These are phyloP conservation scores for Elsinoe necatrix DNA, from an alignment of 2,329 filamentous ascomycete genomes.

Conservation along the genomic window DNA sequence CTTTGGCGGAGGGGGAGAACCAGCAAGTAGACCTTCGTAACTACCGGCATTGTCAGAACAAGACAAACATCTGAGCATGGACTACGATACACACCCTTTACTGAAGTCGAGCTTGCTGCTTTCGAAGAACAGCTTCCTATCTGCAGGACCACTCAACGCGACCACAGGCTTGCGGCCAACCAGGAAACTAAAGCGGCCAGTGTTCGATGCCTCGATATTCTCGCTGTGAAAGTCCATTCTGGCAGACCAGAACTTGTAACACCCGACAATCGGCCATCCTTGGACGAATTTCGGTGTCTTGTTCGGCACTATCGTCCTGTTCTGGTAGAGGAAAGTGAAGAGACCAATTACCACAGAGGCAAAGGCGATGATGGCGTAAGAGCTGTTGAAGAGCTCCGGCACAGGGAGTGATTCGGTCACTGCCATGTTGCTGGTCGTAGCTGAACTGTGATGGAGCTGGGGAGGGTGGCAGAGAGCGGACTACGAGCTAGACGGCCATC, in stretches of 20 bases:
- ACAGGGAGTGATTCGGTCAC: background rate
- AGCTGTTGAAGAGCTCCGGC: background rate
- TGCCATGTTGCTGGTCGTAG: background rate
- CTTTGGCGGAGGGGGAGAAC: slow-evolving; percentile 18
- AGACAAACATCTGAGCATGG: background rate
- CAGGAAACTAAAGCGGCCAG: slow-evolving; percentile 44
- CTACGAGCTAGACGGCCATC: background rate
- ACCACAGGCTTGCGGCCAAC: slow-evolving; percentile 40
- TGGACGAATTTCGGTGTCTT: slow-evolving; percentile 4
- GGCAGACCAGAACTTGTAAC: slow-evolving; percentile 39
- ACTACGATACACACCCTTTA: slow-evolving; percentile 32
- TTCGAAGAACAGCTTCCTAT: slow-evolving; percentile 40
- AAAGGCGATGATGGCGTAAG: slow-evolving; percentile 1
- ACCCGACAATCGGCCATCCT: slow-evolving; percentile 37
- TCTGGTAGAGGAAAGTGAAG: background rate
- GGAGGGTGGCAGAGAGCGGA: background rate
- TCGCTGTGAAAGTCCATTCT: slow-evolving; percentile 39
- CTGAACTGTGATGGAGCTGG: background rate
- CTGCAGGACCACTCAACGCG: slow-evolving; percentile 37
- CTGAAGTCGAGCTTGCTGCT: slow-evolving; percentile 37
- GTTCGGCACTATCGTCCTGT: background rate
- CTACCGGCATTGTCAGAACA: background rate
- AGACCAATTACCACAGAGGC: background rate
- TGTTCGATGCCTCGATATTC: slow-evolving; percentile 27
- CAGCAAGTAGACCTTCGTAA: slow-evolving; percentile 22